Conservation (phyloP, 805 yeast genomes). For the Sugiyamaella mastotermitis region DNA sequence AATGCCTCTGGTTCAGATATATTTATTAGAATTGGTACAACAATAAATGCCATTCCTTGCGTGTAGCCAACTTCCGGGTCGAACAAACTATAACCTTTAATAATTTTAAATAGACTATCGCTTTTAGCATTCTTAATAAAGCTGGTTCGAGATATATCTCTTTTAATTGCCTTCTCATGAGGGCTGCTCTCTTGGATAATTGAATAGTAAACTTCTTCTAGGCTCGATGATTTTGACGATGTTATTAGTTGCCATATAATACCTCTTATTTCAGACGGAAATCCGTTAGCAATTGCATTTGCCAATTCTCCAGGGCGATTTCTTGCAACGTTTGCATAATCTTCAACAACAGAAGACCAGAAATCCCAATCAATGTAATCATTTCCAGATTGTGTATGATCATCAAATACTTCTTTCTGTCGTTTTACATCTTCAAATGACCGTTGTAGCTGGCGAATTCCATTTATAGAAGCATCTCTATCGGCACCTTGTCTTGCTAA, state of each 20-base stretch:
- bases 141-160: slow-evolving; percentile 82
- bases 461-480: slow-evolving; percentile 45
- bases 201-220: slow-evolving; percentile 53
- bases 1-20: slow-evolving; percentile 81
- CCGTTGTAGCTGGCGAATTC: slow-evolving; percentile 33
- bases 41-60: slow-evolving; percentile 94
- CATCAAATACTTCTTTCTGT: slow-evolving; percentile 7
- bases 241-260: slow-evolving; percentile 89
- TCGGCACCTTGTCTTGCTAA: slow-evolving; percentile 44
- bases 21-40: slow-evolving; percentile 77
- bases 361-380: slow-evolving; percentile 43
- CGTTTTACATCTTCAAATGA: slow-evolving; percentile 25
- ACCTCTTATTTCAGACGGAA: slow-evolving; percentile 81
- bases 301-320: slow-evolving; percentile 55
- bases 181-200: slow-evolving; percentile 45
- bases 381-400: slow-evolving; percentile 4
- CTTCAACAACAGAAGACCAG: slow-evolving; percentile 78
- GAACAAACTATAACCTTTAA: slow-evolving; percentile 76
- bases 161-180: slow-evolving; percentile 68
- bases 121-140: slow-evolving; percentile 63
- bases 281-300: slow-evolving; percentile 61
- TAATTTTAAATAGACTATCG: slow-evolving; percentile 64
- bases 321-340: slow-evolving; percentile 63
- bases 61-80: slow-evolving; percentile 96
- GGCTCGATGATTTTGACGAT: slow-evolving; percentile 59